Evolutionary conservation across 1,284 basidiomycete genomes (phyloP), one percentile per base, ranked within the genome.

Genomic region (Ustilago bromivora): DNA sequence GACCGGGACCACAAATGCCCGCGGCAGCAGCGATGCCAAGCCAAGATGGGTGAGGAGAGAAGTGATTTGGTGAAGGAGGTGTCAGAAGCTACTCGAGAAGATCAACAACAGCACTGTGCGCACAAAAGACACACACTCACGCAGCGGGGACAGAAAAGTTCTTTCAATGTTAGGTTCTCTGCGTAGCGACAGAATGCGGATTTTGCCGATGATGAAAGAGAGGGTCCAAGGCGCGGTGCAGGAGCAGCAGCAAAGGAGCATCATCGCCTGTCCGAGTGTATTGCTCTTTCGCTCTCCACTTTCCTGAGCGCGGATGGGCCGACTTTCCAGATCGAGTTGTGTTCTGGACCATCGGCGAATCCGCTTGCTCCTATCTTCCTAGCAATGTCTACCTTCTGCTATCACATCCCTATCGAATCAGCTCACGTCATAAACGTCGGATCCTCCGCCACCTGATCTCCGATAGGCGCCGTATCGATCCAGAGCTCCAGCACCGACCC

Each of bases 261-360:
- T 49, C 59, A 61, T 62, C 60, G 52, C 38, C 53, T 12, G 43
- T 51, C 54, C 53, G 43, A 64, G 55, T 56, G 54, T 66, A 58
- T 66, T 47, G 54, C 47, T 61, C 59, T 61, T 28, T 63, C 52
- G 51, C 23, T 35, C 59, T 68, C 51, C 56, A 63, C 60, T 59
- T 59, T 51, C 13, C 47, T 49, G 4, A 13, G 41, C 4, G 38
- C 56, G 43, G 38, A 57, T 41, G 9, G 10, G 40, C 55, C 56
- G 56, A 57, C 13, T 43, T n/a, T 43, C 38, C 35, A n/a, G 56
- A 43, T 23, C 40, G 49, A 11, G n/a, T 46, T 19, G 43, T 19
- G 43, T 31, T 11, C 36, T 46, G 23, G 11, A 36, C 23, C 23
- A 38, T 57, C 40, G 56, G 40, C 61, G 23, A 35, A 55, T 57